Percentiles rank a stretch among this genome's conserved stretches.
These are phyloP conservation scores for Geosmithia morbida DNA, from an alignment of 2,329 filamentous ascomycete genomes.

Conservation along the genomic window DNA sequence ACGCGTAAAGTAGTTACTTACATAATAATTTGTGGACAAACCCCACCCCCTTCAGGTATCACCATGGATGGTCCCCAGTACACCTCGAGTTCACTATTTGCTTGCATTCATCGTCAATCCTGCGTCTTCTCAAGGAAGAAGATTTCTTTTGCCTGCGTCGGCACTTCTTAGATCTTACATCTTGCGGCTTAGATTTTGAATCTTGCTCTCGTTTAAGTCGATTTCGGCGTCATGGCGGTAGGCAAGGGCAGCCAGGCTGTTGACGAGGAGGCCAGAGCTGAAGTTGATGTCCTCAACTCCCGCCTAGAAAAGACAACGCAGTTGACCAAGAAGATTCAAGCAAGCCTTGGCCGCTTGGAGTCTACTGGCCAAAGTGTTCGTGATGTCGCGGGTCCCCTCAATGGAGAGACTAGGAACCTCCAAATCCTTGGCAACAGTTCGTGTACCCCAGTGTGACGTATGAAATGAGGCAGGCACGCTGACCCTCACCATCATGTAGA, in stretches of 20 bases:
- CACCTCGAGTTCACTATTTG: neutral
- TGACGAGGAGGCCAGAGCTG: slow-evolving; percentile 54
- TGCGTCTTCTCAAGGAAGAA: neutral
- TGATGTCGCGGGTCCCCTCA: slow-evolving; percentile 84
- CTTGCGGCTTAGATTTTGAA: neutral
- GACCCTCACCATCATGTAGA: slow-evolving; percentile 30
- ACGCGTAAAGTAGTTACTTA: slow-evolving; percentile 9
- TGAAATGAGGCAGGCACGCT: neutral
- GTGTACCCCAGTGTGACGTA: slow-evolving; percentile 9
- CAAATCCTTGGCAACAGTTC: slow-evolving; percentile 74
- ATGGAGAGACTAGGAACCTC: slow-evolving; percentile 78
- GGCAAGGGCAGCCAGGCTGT: slow-evolving; percentile 33
- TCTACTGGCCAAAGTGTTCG: slow-evolving; percentile 80
- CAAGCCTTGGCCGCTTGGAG: slow-evolving; percentile 70
- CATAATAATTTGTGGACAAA: neutral
- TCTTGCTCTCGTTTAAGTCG: slow-evolving; percentile 25
- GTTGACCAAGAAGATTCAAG: slow-evolving; percentile 90
- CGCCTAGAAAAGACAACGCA: slow-evolving; percentile 82
- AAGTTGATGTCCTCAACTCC: slow-evolving; percentile 57
- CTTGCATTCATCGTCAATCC: neutral
- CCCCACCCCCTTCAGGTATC: neutral
- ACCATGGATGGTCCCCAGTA: neutral
- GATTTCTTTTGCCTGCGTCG: neutral
- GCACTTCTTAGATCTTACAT: neutral
- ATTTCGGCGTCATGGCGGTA: slow-evolving; percentile 29